These are phyloP conservation scores for Obelidium mucronatum DNA, from an alignment of 192 early-diverging fungal genomes.

Conservation along the genomic window DNA sequence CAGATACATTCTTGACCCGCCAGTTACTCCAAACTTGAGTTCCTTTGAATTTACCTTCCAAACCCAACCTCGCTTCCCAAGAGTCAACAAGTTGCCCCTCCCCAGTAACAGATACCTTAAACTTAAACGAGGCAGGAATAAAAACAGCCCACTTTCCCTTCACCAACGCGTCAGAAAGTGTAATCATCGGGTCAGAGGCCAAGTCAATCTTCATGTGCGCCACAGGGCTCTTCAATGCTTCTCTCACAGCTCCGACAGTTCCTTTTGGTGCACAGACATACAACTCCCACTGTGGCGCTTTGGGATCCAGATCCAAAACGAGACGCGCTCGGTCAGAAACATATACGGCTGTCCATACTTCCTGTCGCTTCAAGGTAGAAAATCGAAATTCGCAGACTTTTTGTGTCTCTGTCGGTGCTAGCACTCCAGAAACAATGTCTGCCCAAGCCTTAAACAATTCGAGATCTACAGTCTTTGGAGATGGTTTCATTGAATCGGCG, in stretches of 20 bases:
- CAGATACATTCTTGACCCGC: constrained; percentile 25
- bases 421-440: constrained; percentile 23
- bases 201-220: constrained; percentile 40
- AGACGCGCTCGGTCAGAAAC: constrained; percentile 36
- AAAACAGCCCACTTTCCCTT: constrained; percentile 40
- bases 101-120: constrained; percentile 42
- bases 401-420: neutral
- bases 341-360: constrained; percentile 46
- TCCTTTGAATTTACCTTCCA: constrained; percentile 39
- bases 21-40: constrained; percentile 45
- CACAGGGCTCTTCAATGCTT: constrained; percentile 43
- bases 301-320: constrained; percentile 42
- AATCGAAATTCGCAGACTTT: constrained; percentile 43
- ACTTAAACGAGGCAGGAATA: constrained; percentile 38
- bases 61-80: constrained; percentile 50
- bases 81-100: constrained; percentile 45
- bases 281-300: constrained; percentile 40
- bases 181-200: neutral
- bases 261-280: constrained; percentile 34
- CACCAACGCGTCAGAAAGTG: neutral
- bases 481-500: constrained; percentile 1
- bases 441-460: constrained; percentile 29
- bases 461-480: neutral
- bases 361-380: constrained; percentile 44
- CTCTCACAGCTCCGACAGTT: constrained; percentile 21